These are phyloP conservation scores for Cardamine resedifolia DNA, from an alignment of 345 rosid species.

Conservation along the genomic window DNA sequence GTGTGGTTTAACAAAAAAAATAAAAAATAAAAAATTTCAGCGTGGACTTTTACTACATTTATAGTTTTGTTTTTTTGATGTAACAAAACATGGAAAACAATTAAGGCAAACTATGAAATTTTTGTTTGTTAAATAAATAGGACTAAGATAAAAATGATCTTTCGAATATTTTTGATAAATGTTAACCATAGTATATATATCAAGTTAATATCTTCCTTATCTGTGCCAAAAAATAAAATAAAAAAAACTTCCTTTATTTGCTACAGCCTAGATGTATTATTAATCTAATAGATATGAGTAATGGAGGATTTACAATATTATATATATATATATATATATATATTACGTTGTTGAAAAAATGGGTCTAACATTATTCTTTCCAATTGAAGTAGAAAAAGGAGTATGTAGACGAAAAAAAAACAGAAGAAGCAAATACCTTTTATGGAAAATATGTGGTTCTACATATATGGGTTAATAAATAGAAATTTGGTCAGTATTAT, in stretches of 20 bases:
- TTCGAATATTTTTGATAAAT: background rate
- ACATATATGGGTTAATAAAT: no score
- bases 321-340: no score
- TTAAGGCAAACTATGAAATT: background rate
- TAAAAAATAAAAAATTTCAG: background rate
- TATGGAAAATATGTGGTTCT: conserved; percentile 9
- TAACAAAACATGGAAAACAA: conserved; percentile 5
- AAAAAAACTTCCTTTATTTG: no score
- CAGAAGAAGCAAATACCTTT: background rate
- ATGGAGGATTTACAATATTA: background rate
- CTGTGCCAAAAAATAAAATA: no score
- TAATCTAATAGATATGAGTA: background rate
- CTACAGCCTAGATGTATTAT: background rate
- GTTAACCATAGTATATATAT: background rate
- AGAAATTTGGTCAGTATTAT: background rate
- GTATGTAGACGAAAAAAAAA: background rate
- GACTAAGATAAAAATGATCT: background rate
- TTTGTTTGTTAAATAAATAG: background rate
- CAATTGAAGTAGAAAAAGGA: background rate
- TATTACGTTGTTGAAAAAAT: background rate
- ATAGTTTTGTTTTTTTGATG: background rate
- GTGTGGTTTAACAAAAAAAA: no score
- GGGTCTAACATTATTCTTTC: background rate
- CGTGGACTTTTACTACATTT: conserved; percentile 1
- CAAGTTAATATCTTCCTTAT: background rate